Conservation (phyloP, 2,329 filamentous ascomycete genomes). For the Aspergillus versicolor region DNA sequence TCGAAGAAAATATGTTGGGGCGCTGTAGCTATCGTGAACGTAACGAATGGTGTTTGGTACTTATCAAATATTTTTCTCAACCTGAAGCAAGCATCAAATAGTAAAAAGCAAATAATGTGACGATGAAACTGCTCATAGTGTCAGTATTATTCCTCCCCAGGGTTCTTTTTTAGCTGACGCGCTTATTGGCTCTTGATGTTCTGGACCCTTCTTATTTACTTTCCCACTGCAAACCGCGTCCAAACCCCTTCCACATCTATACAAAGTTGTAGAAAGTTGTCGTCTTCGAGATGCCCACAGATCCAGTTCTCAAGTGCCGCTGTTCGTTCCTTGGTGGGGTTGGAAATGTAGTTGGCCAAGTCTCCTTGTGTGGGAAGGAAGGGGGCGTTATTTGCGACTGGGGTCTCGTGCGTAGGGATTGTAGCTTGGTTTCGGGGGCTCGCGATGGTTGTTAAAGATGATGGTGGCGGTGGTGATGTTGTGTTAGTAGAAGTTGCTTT, state of each 20-base stretch:
- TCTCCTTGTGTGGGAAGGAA: conserved; percentile 18
- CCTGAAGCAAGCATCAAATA: not conserved
- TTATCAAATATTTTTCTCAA: not conserved
- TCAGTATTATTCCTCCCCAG: not conserved
- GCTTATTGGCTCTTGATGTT: not conserved
- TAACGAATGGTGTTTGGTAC: not conserved
- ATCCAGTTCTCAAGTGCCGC: conserved; percentile 41
- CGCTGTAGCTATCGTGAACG: too few species aligned
- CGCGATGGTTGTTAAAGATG: not conserved
- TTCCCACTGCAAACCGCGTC: conserved; percentile 41
- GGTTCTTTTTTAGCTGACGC: not conserved
- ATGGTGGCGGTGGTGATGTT: not conserved
- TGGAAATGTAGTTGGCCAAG: conserved; percentile 31
- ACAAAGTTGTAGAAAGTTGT: conserved; percentile 40
- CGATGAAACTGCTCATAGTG: not conserved
- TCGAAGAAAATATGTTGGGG: not conserved
- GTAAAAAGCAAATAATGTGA: not conserved
- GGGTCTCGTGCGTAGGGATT: not conserved
- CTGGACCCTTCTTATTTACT: conserved; percentile 1
- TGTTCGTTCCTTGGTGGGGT: conserved; percentile 32
- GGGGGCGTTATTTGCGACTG: not conserved
- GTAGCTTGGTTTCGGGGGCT: not conserved
- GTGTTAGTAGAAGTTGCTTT: too few species aligned
- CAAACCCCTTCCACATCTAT: conserved; percentile 43
- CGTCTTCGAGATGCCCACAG: conserved; percentile 42